Evolutionary conservation across 2,329 filamentous ascomycete species (phyloP).

Genomic region (Fusarium camptoceras): DNA sequence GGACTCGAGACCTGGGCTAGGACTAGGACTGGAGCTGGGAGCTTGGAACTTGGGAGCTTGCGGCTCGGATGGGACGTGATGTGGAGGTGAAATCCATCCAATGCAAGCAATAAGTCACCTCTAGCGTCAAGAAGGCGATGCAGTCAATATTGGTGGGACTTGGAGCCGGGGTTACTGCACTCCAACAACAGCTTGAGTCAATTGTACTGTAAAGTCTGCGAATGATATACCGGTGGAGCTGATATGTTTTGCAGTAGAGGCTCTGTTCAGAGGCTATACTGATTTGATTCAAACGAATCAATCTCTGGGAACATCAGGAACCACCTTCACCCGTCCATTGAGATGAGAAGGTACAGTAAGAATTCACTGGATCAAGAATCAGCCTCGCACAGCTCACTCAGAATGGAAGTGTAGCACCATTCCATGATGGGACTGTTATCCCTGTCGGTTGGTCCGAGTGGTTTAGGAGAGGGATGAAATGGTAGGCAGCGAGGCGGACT

Average conservation of each 20-base stretch:
- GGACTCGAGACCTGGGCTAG: conserved; percentile 47
- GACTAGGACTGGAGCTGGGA: conserved; percentile 43
- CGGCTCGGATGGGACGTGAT: conserved; percentile 25
- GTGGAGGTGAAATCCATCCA: conserved; percentile 22
- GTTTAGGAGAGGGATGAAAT: conserved; percentile 14
- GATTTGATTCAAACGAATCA: background rate
- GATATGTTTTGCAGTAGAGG: background rate
- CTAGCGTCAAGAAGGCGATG: background rate
- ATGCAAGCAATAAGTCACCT: conserved; percentile 13
- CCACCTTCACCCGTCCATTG: background rate
- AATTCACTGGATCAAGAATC: background rate
- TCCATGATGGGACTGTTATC: conserved; percentile 12
- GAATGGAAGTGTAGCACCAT: conserved; percentile 28
- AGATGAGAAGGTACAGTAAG: background rate
- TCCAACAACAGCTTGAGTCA: background rate
- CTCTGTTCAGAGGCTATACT: background rate
- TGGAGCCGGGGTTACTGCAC: background rate
- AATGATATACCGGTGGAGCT: background rate
- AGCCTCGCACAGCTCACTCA: conserved; percentile 42
- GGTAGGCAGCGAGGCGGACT: conserved; percentile 48
- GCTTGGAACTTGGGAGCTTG: conserved; percentile 44
- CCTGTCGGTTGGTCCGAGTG: conserved; percentile 33
- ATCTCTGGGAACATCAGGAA: background rate
- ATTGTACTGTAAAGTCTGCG: background rate
- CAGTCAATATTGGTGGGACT: conserved; percentile 6